Evolutionary conservation across 345 rosid species (phyloP).

Genomic region (Populus tremula): DNA sequence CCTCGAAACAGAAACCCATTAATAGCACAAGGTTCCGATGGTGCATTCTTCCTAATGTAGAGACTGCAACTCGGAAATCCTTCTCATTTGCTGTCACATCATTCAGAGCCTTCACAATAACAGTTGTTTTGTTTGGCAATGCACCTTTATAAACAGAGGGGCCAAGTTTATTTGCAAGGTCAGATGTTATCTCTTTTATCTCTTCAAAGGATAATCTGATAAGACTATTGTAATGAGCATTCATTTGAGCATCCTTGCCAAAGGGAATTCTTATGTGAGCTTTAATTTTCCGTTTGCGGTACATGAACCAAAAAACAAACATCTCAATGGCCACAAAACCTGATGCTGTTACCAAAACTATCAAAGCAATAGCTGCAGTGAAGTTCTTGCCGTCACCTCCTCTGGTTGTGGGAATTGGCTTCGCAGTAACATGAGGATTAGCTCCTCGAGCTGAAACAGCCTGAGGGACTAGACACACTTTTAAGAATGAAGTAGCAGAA

Average conservation of each 20-base stretch:
- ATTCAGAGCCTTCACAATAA: constrained; percentile 26
- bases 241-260: constrained; percentile 29
- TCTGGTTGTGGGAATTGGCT: constrained; percentile 21
- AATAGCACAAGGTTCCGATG: constrained; percentile 36
- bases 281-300: constrained; percentile 17
- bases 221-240: constrained; percentile 19
- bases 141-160: constrained; percentile 28
- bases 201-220: constrained; percentile 32
- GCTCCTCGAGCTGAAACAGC: constrained; percentile 32
- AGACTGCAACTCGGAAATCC: constrained; percentile 31
- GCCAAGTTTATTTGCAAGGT: constrained; percentile 25
- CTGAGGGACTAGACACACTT: constrained; percentile 38
- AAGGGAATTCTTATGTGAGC: constrained; percentile 26
- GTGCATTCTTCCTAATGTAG: constrained; percentile 35
- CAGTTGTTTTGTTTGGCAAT: constrained; percentile 23
- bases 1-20: constrained; percentile 39
- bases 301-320: constrained; percentile 24
- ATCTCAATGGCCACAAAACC: constrained; percentile 24
- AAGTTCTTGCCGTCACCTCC: constrained; percentile 21
- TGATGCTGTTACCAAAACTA: constrained; percentile 24
- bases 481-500: constrained; percentile 31
- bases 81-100: constrained; percentile 18
- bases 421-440: constrained; percentile 9
- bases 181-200: constrained; percentile 23
- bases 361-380: constrained; percentile 22